Evolutionary conservation across 768 basidiomycete genomes (phyloP).

Genomic region (Pleurotus eryngii): DNA sequence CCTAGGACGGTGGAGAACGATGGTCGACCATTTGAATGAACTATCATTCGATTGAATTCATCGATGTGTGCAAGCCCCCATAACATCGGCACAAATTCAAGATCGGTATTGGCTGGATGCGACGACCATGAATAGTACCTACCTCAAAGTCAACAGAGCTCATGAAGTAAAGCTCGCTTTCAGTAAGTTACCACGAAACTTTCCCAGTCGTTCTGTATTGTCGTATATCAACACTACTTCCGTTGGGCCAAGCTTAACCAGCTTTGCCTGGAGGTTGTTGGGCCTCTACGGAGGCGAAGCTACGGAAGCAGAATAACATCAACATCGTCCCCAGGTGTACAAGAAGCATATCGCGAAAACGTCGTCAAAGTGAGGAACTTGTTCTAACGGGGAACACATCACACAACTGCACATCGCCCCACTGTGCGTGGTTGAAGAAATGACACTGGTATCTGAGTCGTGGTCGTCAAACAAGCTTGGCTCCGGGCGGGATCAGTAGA

Average conservation of each 20-base stretch:
- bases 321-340: too few relatives aligned
- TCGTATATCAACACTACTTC: conserved; percentile 32
- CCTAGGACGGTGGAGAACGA: conserved; percentile 43
- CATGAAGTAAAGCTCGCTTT: neutral
- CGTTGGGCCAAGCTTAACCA: conserved; percentile 49
- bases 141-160: neutral
- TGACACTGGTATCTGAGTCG: too few relatives aligned
- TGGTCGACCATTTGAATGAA: conserved; percentile 31
- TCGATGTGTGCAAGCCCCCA: conserved; percentile 42
- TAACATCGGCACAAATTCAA: conserved; percentile 58
- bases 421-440: too few relatives aligned
- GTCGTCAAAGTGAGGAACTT: too few relatives aligned
- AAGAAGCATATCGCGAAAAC: too few relatives aligned
- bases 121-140: conserved; percentile 56
- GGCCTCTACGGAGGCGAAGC: too few relatives aligned
- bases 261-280: conserved; percentile 28
- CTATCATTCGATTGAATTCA: conserved; percentile 38
- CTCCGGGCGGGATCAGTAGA: too few relatives aligned
- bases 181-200: conserved; percentile 41
- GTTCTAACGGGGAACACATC: too few relatives aligned
- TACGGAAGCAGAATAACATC: too few relatives aligned
- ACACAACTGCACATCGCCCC: too few relatives aligned
- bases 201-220: conserved; percentile 45
- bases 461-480: too few relatives aligned
- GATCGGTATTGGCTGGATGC: conserved; percentile 25